Conservation (phyloP, 805 yeast species). For the Sporopachydermia quercuum region DNA sequence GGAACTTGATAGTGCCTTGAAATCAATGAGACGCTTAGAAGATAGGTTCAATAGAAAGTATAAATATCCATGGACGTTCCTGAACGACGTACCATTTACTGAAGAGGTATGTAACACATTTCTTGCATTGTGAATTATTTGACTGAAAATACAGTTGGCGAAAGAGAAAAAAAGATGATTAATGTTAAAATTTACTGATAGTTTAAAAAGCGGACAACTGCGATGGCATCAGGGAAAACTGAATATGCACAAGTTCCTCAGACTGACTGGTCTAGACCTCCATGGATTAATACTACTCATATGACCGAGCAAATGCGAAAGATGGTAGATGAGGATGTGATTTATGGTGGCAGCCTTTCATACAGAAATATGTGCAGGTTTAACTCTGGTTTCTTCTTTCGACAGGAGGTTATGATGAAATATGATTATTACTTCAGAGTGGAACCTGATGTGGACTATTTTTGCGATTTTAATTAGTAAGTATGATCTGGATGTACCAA, state of each 20-base stretch:
- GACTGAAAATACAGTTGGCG: not conserved
- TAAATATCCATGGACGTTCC: slow-evolving; percentile 65
- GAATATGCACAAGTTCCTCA: slow-evolving; percentile 51
- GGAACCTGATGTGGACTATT: slow-evolving; percentile 82
- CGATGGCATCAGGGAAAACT: slow-evolving; percentile 47
- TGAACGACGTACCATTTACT: slow-evolving; percentile 60
- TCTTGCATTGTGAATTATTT: slow-evolving; percentile 27
- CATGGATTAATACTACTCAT: slow-evolving; percentile 43
- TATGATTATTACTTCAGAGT: slow-evolving; percentile 92
- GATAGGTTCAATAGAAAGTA: slow-evolving; percentile 56
- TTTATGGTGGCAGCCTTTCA: slow-evolving; percentile 51
- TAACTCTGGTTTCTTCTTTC: slow-evolving; percentile 82
- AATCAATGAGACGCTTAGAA: slow-evolving; percentile 64
- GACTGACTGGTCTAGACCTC: slow-evolving; percentile 70
- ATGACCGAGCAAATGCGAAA: slow-evolving; percentile 32
- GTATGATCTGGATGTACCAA: slow-evolving; percentile 16
- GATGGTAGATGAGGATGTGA: slow-evolving; percentile 29
- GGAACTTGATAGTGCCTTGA: slow-evolving; percentile 61
- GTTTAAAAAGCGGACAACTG: slow-evolving; percentile 40
- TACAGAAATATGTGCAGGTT: slow-evolving; percentile 93
- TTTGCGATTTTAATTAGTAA: slow-evolving; percentile 62
- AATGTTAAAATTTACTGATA: slow-evolving; percentile 19
- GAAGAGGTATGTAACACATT: slow-evolving; percentile 38
- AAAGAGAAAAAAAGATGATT: not conserved
- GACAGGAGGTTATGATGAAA: slow-evolving; percentile 51